Evolutionary conservation across 805 yeast genomes (phyloP), one percentile per base, ranked within the genome.

Genomic region (Schizosaccharomyces octosporus): DNA sequence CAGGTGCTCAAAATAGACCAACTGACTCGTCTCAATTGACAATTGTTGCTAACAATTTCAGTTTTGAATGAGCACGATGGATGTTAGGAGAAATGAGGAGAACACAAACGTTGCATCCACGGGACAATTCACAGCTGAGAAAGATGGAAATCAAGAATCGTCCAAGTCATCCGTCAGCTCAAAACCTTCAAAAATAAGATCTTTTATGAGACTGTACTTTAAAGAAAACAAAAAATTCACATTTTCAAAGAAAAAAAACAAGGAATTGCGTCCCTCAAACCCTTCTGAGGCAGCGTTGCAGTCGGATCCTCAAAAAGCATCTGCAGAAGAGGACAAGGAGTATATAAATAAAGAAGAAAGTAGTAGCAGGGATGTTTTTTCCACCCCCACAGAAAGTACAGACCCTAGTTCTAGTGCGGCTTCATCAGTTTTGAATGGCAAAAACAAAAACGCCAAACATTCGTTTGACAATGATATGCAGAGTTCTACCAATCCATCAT

Each of bases 161-260:
- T 24, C 36, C 31, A 51, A 51, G 27, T 9, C 21, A 11, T 45
- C 51, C 11, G 5, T 11, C 51, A 45, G 27, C 17, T n/a, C 51
- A 5, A 45, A 45, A 29, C 31, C 57, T 5, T 51, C 57, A 1
- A 21, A 29, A 29, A 19, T 51, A 19, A 2, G 57, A 17, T 21
- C 57, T 19, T 60, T 60, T 32, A 45, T 48, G 48, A 60, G 48
- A 31, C 32, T 43, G 39, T 39, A 60, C 42, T 36, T 60, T 36
- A 48, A 48, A 32, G 42, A 60, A 21, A 45, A n/a, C 41, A 9
- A 41, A 27, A 45, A 48, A 39, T 24, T 45, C 17, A 27, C 59
- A 13, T 21, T 60, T 36, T 31, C 51, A 11, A n/a, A 24, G 17
- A 45, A 45, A 17, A 45, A 45, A 17, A 24, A 45, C 7, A 45